Percentiles rank a stretch among this genome's conserved stretches.
phyloP scores from a whole-genome alignment of 2,329 filamentous ascomycete genomes.

The Aureobasidium sp. region DNA sequence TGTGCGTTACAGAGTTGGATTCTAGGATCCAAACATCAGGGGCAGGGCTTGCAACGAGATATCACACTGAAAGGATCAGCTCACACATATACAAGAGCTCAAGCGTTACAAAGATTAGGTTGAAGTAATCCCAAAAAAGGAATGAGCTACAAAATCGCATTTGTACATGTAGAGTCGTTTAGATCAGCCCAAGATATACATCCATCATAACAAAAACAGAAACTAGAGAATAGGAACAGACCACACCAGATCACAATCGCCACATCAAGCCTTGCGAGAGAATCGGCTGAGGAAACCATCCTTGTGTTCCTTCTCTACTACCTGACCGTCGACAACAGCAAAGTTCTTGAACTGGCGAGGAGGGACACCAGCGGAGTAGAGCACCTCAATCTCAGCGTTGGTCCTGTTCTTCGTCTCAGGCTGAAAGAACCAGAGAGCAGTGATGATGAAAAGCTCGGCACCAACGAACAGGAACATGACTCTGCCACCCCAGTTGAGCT shows the following conservation, averaged over 20 bases:
- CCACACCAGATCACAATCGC: background rate
- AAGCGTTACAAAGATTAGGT: too few species aligned
- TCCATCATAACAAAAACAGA: background rate
- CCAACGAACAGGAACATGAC: constrained; percentile 44
- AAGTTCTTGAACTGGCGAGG: background rate
- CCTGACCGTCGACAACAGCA: background rate
- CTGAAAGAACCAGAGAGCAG: constrained; percentile 38
- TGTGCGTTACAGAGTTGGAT: too few species aligned
- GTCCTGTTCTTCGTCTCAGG: constrained; percentile 45
- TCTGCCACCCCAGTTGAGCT: constrained; percentile 44
- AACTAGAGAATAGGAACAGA: background rate
- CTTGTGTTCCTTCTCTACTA: background rate
- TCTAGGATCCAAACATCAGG: too few species aligned
- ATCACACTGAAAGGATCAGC: too few species aligned
- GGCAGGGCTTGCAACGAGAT: too few species aligned
- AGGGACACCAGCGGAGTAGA: background rate
- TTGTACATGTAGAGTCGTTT: too few species aligned
- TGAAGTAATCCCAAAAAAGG: too few species aligned
- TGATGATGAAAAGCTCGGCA: constrained; percentile 39
- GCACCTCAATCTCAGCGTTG: constrained; percentile 32
- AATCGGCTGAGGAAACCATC: background rate
- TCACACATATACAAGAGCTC: too few species aligned
- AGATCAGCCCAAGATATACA: too few species aligned
- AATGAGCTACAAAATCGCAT: too few species aligned
- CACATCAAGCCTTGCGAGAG: background rate